phyloP scores from a whole-genome alignment of 768 basidiomycete species.

The Boletales sp. region DNA sequence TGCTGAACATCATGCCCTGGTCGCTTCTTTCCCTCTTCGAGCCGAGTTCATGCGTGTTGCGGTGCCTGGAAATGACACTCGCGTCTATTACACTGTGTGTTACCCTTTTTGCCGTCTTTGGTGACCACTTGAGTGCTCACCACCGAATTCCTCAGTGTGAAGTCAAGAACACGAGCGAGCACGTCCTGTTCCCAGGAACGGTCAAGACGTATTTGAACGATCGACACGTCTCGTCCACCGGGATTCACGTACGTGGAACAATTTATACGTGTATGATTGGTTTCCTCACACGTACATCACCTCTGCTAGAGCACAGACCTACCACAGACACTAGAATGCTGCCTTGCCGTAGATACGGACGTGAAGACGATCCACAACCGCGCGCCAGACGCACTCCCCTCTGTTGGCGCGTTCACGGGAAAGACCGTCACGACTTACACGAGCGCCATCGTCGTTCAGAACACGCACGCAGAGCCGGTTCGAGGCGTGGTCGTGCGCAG shows the following conservation, averaged over 20 bases:
- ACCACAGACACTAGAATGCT: slow-evolving; percentile 19
- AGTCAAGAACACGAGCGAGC: slow-evolving; percentile 25
- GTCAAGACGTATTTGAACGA: slow-evolving; percentile 27
- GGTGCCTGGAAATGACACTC: slow-evolving; percentile 4
- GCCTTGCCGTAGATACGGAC: slow-evolving; percentile 14
- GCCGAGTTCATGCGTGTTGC: too few relatives aligned
- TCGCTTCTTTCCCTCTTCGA: slow-evolving; percentile 16
- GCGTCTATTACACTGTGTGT: slow-evolving; percentile 20
- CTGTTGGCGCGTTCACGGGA: not conserved
- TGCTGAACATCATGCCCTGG: slow-evolving; percentile 14
- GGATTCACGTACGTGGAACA: slow-evolving; percentile 14
- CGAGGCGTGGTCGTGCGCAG: too few relatives aligned
- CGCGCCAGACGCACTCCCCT: slow-evolving; percentile 9
- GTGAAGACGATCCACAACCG: slow-evolving; percentile 15
- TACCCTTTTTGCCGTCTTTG: not conserved
- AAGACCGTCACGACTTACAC: not conserved
- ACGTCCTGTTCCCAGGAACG: slow-evolving; percentile 25
- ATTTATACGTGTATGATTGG: too few relatives aligned
- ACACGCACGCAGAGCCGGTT: too few relatives aligned
- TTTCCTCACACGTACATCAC: not conserved
- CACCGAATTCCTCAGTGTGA: slow-evolving; percentile 11
- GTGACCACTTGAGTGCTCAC: not conserved
- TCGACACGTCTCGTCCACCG: slow-evolving; percentile 23
- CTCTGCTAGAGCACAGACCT: slow-evolving; percentile 6
- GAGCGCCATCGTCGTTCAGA: too few relatives aligned